Evolutionary conservation across 768 basidiomycete genomes (phyloP).

Genomic region (Flagelloscypha sp.): DNA sequence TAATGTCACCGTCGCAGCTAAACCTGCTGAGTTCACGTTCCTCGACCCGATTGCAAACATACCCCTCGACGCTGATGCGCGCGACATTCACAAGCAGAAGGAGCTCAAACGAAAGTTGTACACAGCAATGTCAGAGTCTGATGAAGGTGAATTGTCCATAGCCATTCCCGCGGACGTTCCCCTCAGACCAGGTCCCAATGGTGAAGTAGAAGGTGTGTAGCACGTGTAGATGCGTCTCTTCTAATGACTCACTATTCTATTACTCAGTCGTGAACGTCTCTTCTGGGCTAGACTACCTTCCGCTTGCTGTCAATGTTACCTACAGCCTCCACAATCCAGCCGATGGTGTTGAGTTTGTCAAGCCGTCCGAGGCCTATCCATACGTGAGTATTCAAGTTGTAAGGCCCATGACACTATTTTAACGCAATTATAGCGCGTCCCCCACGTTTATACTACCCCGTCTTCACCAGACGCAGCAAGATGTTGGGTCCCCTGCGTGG

Average conservation of each 20-base stretch:
- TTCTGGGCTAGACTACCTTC: conserved; percentile 56
- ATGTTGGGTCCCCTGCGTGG: conserved; percentile 98
- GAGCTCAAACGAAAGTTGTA: conserved; percentile 91
- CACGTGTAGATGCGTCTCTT: no score
- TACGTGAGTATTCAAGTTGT: conserved; percentile 52
- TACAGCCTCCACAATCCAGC: conserved; percentile 79
- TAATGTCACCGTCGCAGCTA: conserved; percentile 62
- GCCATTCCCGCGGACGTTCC: conserved; percentile 69
- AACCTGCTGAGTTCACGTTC: conserved; percentile 70
- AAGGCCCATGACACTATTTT: conserved; percentile 11
- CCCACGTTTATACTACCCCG: conserved; percentile 87
- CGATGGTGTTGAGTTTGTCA: conserved; percentile 79
- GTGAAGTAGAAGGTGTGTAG: no score
- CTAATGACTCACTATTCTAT: no score
- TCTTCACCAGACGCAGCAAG: conserved; percentile 87
- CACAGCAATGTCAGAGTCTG: conserved; percentile 81
- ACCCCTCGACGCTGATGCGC: conserved; percentile 49
- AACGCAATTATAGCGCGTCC: conserved; percentile 55
- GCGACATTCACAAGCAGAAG: conserved; percentile 82
- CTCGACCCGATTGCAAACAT: conserved; percentile 67
- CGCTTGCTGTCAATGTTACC: conserved; percentile 66
- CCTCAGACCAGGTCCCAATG: conserved; percentile 45
- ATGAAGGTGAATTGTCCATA: conserved; percentile 93
- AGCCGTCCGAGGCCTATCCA: conserved; percentile 76
- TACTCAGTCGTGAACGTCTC: conserved; percentile 27